phyloP scores from a whole-genome alignment of 805 yeast species.

The Saccharomycopsis fermentans region DNA sequence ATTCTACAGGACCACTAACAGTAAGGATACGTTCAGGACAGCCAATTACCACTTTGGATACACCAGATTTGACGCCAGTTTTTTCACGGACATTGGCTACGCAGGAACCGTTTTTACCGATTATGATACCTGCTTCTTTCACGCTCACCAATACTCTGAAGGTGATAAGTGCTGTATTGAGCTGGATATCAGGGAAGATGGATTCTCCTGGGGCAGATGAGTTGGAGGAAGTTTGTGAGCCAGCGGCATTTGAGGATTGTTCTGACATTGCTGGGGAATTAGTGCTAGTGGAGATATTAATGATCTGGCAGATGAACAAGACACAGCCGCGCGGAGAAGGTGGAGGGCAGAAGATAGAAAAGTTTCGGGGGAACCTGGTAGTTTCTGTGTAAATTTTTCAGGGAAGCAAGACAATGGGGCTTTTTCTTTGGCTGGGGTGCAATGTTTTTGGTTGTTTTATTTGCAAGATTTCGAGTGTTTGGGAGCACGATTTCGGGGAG shows the following conservation, averaged over 20 bases:
- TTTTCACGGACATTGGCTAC: conserved; percentile 67
- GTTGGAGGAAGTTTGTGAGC: neutral
- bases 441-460: too few species aligned
- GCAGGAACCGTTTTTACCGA: conserved; percentile 75
- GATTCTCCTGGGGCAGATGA: neutral
- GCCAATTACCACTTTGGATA: conserved; percentile 69
- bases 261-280: too few species aligned
- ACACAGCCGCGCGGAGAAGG: too few species aligned
- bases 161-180: conserved; percentile 24
- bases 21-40: conserved; percentile 77
- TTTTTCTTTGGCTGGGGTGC: too few species aligned
- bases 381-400: too few species aligned
- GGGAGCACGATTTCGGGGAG: too few species aligned
- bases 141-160: conserved; percentile 60
- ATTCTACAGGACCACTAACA: conserved; percentile 61
- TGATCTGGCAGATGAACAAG: too few species aligned
- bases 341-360: too few species aligned
- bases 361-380: too few species aligned
- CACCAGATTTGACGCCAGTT: conserved; percentile 77
- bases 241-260: too few species aligned
- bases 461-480: too few species aligned
- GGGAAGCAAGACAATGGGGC: too few species aligned
- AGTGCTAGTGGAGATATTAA: neutral
- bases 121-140: conserved; percentile 83
- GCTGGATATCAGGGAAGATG: conserved; percentile 12